phyloP scores from a whole-genome alignment of 2,329 filamentous ascomycete genomes.

The Colletotrichum tanaceti region DNA sequence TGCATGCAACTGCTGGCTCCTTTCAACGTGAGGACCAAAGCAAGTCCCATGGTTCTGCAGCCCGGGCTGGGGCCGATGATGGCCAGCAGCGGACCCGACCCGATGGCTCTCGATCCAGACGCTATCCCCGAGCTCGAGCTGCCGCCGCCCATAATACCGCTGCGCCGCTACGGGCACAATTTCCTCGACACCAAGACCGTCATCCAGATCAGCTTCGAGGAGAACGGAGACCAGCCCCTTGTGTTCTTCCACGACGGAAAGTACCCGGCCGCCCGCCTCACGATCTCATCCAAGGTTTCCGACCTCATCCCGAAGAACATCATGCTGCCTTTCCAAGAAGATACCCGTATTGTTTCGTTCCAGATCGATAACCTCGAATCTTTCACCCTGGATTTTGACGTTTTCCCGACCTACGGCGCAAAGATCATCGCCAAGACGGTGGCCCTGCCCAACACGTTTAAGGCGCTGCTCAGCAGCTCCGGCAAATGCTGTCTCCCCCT shows the following conservation, averaged over 20 bases:
- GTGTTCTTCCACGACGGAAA: constrained; percentile 98
- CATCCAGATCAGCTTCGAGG: constrained; percentile 90
- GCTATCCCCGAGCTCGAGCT: constrained; percentile 92
- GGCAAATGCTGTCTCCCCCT: constrained; percentile 87
- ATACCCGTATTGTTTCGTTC: constrained; percentile 92
- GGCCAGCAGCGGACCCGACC: constrained; percentile 63
- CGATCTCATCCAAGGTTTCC: constrained; percentile 95
- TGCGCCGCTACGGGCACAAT: constrained; percentile 95
- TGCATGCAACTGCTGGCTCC: constrained; percentile 90
- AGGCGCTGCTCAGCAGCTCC: constrained; percentile 77
- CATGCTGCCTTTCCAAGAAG: constrained; percentile 94
- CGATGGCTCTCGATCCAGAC: constrained; percentile 81
- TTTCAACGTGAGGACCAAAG: constrained; percentile 58
- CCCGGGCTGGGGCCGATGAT: constrained; percentile 57
- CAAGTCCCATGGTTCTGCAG: constrained; percentile 59
- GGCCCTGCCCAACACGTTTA: constrained; percentile 88
- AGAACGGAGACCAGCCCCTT: constrained; percentile 78
- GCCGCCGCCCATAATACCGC: constrained; percentile 93
- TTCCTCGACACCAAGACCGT: constrained; percentile 98
- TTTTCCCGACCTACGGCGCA: constrained; percentile 96
- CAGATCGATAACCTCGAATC: constrained; percentile 94
- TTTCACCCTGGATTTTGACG: constrained; percentile 96
- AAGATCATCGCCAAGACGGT: constrained; percentile 98
- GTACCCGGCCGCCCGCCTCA: constrained; percentile 92
- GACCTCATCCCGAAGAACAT: constrained; percentile 97